Base-by-base conservation (phyloP, 768 basidiomycete genomes). In the Lentinula lateritia region DNA sequence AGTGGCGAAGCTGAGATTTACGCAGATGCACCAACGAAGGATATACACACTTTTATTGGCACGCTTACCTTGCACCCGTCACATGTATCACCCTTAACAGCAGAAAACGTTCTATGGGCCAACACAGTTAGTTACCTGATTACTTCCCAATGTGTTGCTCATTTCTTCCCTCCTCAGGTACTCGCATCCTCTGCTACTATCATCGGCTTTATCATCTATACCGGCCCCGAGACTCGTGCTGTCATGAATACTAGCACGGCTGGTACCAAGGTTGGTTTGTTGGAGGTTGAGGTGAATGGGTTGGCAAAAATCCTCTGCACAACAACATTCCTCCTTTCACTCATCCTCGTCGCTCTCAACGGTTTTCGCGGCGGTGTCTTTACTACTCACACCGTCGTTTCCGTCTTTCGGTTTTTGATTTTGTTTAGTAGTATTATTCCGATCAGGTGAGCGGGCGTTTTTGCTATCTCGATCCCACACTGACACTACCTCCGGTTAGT, bases 171-270 rank as follows among this genome's bases (percentile, higher is more conserved):
- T 20, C 20, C 12, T 6, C 16, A 48, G 0, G 97, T 99, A 3
- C 82, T 99, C 35, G 96, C 97, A 20, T 56, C 55, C 18, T 93
- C 97, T 0, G 97, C 96, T 1, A 89, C 89, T 23, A 95, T 93
- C 0, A 83, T 98, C 42, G 95, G 95, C 3, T 88, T 98, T 60
- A 87, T 99, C 20, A 81, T 97, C 3, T 99, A 98, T 71, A 98
- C 97, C 2, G 97, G 97, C 0, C 75, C 88, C 0, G 95, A 99
- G 72, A 98, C 96, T 6, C 80, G 97, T 60, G 97, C 97, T 1
- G 96, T 98, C 23, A 94, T 99, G 93, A 99, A 99, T 66, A 99
- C 97, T 4, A 95, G 92, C 66, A 94, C 96, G 74, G 95, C 97
- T 0, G 89, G 88, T 66, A 98, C 95, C 1, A 99, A 99, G 72